A percentile compares a stretch with the other conserved stretches of the same genome.
These are phyloP conservation scores for Nicotiana noctiflora DNA, from an alignment of 257 asterid species.

Conservation along the genomic window DNA sequence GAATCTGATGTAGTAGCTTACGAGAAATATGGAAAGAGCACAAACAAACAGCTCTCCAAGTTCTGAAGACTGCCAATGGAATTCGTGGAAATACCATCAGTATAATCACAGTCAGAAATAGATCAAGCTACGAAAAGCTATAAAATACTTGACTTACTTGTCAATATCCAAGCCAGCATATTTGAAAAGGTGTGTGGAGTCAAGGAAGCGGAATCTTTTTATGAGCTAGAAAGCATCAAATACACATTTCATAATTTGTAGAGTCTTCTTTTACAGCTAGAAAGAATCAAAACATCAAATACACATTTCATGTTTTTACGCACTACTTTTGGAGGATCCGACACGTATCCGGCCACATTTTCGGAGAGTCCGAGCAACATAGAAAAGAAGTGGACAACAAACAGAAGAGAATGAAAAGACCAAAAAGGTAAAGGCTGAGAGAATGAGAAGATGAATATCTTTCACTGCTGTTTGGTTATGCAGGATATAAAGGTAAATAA, in stretches of 20 bases:
- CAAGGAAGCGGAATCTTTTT: constrained; percentile 38
- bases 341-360: too few relatives aligned
- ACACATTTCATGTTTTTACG: too few relatives aligned
- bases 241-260: neutral
- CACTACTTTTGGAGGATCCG: too few relatives aligned
- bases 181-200: constrained; percentile 79
- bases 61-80: constrained; percentile 75
- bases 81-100: neutral
- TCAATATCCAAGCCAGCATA: constrained; percentile 98
- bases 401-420: neutral
- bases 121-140: neutral
- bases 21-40: constrained; percentile 98
- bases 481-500: neutral
- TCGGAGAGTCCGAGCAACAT: too few relatives aligned
- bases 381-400: constrained; percentile 13
- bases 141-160: constrained; percentile 52
- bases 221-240: constrained; percentile 24
- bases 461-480: neutral
- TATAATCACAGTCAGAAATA: neutral
- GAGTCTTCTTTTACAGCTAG: neutral
- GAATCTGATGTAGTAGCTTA: constrained; percentile 36
- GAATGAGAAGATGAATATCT: neutral
- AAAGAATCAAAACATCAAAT: too few relatives aligned
- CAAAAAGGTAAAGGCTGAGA: neutral
- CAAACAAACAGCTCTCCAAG: constrained; percentile 98